These are phyloP conservation scores for Mycena olivaceomarginata DNA, from an alignment of 768 basidiomycete species.

Conservation along the genomic window DNA sequence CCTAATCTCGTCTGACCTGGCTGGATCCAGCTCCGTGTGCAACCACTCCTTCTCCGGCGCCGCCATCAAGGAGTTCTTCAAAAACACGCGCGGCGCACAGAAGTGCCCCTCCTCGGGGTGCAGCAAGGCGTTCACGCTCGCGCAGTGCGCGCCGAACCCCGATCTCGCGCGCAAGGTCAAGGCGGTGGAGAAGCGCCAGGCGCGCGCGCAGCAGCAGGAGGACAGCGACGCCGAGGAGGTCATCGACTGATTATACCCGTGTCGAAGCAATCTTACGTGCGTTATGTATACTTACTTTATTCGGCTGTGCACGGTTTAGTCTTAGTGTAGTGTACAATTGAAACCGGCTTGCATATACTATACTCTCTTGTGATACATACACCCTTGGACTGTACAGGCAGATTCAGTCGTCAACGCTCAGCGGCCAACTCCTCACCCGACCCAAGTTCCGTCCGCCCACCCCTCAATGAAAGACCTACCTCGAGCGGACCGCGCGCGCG, in stretches of 20 bases:
- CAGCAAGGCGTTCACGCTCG: slow-evolving; percentile 71
- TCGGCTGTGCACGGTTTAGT: neutral
- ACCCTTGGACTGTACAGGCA: no score
- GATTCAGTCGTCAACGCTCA: neutral
- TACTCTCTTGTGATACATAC: slow-evolving; percentile 43
- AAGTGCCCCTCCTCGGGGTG: slow-evolving; percentile 87
- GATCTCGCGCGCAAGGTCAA: slow-evolving; percentile 79
- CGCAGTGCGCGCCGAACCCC: slow-evolving; percentile 72
- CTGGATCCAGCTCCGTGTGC: slow-evolving; percentile 68
- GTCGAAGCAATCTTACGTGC: neutral
- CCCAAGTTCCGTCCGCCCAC: neutral
- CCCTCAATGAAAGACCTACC: neutral
- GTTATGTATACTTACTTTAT: slow-evolving; percentile 22
- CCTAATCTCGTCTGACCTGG: slow-evolving; percentile 18
- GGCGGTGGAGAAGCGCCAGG: slow-evolving; percentile 69
- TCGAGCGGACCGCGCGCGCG: neutral
- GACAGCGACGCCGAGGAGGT: slow-evolving; percentile 79
- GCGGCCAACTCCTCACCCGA: neutral
- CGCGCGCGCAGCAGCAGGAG: slow-evolving; percentile 68
- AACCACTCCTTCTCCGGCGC: slow-evolving; percentile 88
- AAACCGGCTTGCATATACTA: neutral
- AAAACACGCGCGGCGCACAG: slow-evolving; percentile 54
- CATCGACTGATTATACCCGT: slow-evolving; percentile 57
- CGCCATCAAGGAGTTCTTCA: slow-evolving; percentile 82
- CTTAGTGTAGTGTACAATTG: slow-evolving; percentile 19